Percentiles rank a stretch among this genome's conserved stretches.
These are phyloP conservation scores for Nannochloris sp. DNA, from an alignment of 139 green algal genomes.

Conservation along the genomic window DNA sequence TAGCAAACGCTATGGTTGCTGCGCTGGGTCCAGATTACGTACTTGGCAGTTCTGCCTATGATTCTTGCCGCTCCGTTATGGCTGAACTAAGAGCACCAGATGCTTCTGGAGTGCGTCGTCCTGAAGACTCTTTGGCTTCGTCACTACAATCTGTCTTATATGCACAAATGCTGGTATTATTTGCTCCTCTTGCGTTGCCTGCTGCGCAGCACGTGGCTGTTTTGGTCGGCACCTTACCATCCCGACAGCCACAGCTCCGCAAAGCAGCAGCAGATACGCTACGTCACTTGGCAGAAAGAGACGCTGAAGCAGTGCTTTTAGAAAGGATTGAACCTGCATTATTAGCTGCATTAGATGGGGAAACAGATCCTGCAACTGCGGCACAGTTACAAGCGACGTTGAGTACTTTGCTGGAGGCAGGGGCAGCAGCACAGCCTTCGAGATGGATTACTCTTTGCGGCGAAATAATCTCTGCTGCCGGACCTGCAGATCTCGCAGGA, in stretches of 20 bases:
- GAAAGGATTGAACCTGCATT: conserved; percentile 59
- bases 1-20: conserved; percentile 85
- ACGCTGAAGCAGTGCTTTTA: conserved; percentile 40
- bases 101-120: background rate
- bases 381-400: conserved; percentile 50
- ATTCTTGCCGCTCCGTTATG: conserved; percentile 48
- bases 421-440: conserved; percentile 27
- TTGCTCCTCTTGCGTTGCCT: conserved; percentile 76
- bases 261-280: conserved; percentile 76
- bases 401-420: conserved; percentile 43
- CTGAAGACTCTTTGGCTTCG: conserved; percentile 37
- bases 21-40: conserved; percentile 81
- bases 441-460: conserved; percentile 57
- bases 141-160: conserved; percentile 80
- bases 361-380: conserved; percentile 45
- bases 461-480: conserved; percentile 34
- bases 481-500: background rate
- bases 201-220: conserved; percentile 52
- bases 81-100: conserved; percentile 26
- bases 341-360: conserved; percentile 74
- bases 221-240: conserved; percentile 56
- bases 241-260: conserved; percentile 64
- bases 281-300: conserved; percentile 76
- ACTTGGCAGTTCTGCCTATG: conserved; percentile 57
- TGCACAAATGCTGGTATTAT: conserved; percentile 88